These are phyloP conservation scores for Ormosia emarginata DNA, from an alignment of 306 rosid species.

Conservation along the genomic window DNA sequence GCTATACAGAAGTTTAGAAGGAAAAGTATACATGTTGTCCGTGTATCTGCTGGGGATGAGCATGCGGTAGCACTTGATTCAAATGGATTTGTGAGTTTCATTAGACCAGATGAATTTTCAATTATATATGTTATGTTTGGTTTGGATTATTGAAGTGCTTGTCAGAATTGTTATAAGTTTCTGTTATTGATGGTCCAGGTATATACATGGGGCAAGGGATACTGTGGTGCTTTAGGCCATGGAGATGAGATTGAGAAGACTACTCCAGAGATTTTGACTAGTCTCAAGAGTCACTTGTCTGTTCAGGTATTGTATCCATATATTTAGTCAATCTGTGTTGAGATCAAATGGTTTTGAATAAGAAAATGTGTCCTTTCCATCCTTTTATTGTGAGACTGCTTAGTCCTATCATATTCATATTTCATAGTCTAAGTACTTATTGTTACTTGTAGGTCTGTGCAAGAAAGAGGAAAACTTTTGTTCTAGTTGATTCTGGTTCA, in stretches of 20 bases:
- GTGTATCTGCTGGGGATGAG: conserved; percentile 91
- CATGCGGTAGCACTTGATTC: conserved; percentile 96
- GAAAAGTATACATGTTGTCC: conserved; percentile 67
- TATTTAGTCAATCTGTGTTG: conserved; percentile 1
- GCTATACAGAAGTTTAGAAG: conserved; percentile 65
- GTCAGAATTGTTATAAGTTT: conserved; percentile 6
- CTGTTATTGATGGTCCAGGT: conserved; percentile 47
- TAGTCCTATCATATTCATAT: neutral
- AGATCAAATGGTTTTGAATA: conserved; percentile 1
- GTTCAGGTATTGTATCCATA: conserved; percentile 64
- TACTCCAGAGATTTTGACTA: conserved; percentile 58
- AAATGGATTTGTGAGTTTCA: conserved; percentile 72
- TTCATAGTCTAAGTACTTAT: neutral
- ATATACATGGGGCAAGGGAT: conserved; percentile 93
- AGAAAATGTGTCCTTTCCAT: neutral
- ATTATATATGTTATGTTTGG: neutral
- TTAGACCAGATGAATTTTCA: neutral
- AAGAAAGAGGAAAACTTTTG: conserved; percentile 87
- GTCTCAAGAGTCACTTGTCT: conserved; percentile 61
- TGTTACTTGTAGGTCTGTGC: conserved; percentile 69
- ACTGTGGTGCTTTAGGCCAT: conserved; percentile 96
- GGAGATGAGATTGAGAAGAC: conserved; percentile 94
- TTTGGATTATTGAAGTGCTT: conserved; percentile 9
- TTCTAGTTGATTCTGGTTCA: conserved; percentile 65
- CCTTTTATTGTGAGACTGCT: neutral